Evolutionary conservation across 805 yeast species (phyloP).

Genomic region (Sugiyamaella qingdaonensis): DNA sequence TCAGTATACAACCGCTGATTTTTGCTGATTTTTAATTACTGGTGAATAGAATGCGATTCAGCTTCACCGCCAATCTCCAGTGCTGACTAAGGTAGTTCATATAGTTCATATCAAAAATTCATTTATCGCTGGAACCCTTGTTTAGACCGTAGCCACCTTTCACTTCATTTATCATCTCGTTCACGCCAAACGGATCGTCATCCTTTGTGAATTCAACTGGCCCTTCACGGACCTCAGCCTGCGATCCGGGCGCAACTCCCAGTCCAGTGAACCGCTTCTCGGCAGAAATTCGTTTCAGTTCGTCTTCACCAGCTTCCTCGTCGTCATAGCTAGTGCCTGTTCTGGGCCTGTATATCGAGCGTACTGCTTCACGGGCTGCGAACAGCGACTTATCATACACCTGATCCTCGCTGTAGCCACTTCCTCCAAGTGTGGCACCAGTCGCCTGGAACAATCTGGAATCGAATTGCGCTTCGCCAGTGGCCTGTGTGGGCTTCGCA

Average conservation of each 20-base stretch:
- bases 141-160: slow-evolving; percentile 7
- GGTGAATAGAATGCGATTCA: too few relatives aligned
- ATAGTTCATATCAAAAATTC: too few relatives aligned
- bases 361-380: slow-evolving; percentile 47
- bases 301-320: slow-evolving; percentile 26
- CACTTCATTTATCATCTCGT: slow-evolving; percentile 17
- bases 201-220: slow-evolving; percentile 48
- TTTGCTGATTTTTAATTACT: too few relatives aligned
- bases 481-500: slow-evolving; percentile 35
- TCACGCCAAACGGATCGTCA: slow-evolving; percentile 22
- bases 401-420: slow-evolving; percentile 40
- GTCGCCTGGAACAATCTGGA: slow-evolving; percentile 51
- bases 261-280: slow-evolving; percentile 30
- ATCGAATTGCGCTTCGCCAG: slow-evolving; percentile 49
- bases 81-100: too few relatives aligned
- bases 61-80: too few relatives aligned
- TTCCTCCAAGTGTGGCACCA: slow-evolving; percentile 24
- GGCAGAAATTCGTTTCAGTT: slow-evolving; percentile 20
- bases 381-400: slow-evolving; percentile 59
- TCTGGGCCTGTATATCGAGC: slow-evolving; percentile 45
- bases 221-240: slow-evolving; percentile 28
- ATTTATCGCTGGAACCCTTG: neutral
- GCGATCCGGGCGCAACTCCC: slow-evolving; percentile 21
- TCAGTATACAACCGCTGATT: too few relatives aligned
- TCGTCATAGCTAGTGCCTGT: slow-evolving; percentile 24